phyloP scores from a whole-genome alignment of 2,329 filamentous ascomycete genomes.

The Exophiala alcalophila region DNA sequence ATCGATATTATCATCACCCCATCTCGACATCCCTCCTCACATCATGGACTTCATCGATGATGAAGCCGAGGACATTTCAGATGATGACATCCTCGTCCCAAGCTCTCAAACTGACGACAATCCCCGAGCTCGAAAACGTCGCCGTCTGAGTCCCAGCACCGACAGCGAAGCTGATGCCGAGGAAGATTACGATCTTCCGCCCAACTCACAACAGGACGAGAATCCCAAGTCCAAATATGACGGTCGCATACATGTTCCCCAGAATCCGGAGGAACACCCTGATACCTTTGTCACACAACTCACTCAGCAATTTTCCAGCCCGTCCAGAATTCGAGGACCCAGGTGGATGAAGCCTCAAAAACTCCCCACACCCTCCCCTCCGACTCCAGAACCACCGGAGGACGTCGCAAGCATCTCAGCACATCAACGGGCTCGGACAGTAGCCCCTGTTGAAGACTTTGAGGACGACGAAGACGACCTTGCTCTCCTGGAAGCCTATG shows the following conservation, averaged over 20 bases:
- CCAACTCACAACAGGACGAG: constrained; percentile 14
- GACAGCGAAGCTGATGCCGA: constrained; percentile 12
- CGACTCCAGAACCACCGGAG: background rate
- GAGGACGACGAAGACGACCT: constrained; percentile 38
- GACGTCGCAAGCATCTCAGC: background rate
- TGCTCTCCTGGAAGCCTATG: constrained; percentile 66
- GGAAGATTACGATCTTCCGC: constrained; percentile 27
- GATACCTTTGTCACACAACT: constrained; percentile 50
- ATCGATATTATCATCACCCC: no score
- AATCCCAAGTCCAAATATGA: constrained; percentile 29
- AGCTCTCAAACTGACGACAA: constrained; percentile 25
- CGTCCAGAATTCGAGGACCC: constrained; percentile 51
- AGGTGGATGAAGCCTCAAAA: constrained; percentile 46
- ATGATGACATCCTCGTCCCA: constrained; percentile 36
- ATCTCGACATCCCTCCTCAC: no score
- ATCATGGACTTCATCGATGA: constrained; percentile 24
- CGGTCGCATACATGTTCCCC: constrained; percentile 40
- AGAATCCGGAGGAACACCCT: constrained; percentile 39
- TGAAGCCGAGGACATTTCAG: constrained; percentile 10
- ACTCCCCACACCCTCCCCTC: constrained; percentile 29
- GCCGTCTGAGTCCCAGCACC: constrained; percentile 9
- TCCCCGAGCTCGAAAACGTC: constrained; percentile 26
- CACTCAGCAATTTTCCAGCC: constrained; percentile 49
- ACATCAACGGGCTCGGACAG: background rate
- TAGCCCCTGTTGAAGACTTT: constrained; percentile 12